Evolutionary conservation across 129 eudicot species (phyloP), one percentile per base, ranked within the genome.

Genomic region (Deinandra increscens): DNA sequence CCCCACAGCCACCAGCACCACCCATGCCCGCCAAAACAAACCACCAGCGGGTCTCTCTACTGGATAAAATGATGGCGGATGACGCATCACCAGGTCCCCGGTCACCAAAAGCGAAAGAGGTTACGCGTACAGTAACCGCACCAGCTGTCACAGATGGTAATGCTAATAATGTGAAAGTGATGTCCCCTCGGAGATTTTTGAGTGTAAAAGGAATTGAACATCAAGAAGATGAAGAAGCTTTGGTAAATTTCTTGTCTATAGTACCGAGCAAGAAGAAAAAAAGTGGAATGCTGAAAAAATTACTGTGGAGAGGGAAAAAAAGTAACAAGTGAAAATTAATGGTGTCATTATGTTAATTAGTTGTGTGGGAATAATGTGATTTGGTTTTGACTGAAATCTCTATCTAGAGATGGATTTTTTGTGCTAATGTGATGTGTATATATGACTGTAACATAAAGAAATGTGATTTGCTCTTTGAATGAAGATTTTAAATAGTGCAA

Each of bases 31-130:
- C 74, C 34, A 78, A 74, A 70, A 71, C 48, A 15, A 61, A 59
- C 62, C 70, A 75, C 75, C 87, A 48, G 14, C 78, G 93, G 61
- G 70, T 84, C n/a, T 86, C 96, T 69, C 81, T 89, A 46, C 87
- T 84, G 1, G 92, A 89, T 54, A 87, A 89, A 71, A 84, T 89
- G 96, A 79, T 81, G 76, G 95, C 98, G 9, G 99, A 93, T 43
- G 97, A 93, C 51, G 77, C 73, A 23, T 72, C 81, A 61, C 80
- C 69, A 14, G 53, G 31, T 41, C 78, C 43, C 19, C 59, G 46
- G 38, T 70, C 87, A 54, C 70, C 89, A 22, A 78, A 66, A 65
- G 50, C 75, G 15, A 83, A 81, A 69, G 90, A 78, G 61, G 68
- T 78, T 22, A 72, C 58, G 9, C 73, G 79, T 45, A 69, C 79